Evolutionary conservation across 139 green algal species (phyloP).

Genomic region (Micromonas commoda): DNA sequence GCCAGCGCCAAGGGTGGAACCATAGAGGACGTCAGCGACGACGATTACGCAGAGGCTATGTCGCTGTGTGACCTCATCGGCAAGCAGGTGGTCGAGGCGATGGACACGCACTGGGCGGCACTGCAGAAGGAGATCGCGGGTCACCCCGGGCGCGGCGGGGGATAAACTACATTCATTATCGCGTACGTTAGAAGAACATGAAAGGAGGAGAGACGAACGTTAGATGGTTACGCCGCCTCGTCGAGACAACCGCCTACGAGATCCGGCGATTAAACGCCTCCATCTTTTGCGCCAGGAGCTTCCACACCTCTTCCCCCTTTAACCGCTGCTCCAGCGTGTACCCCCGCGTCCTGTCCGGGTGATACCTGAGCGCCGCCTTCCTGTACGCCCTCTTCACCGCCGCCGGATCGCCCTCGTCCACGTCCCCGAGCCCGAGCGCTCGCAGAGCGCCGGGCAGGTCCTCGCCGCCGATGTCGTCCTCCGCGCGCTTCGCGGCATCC

Average conservation of each 20-base stretch:
- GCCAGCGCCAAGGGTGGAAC: neutral
- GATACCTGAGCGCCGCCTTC: neutral
- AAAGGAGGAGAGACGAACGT: too few species aligned
- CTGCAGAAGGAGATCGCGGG: too few species aligned
- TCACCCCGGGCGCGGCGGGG: too few species aligned
- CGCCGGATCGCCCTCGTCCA: neutral
- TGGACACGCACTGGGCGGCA: too few species aligned
- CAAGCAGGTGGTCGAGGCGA: neutral
- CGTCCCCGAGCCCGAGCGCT: neutral
- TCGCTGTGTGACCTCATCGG: conserved; percentile 18
- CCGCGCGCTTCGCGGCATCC: neutral
- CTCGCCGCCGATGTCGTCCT: neutral
- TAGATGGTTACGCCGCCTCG: too few species aligned
- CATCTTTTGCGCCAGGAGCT: neutral
- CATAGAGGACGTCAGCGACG: conserved; percentile 4
- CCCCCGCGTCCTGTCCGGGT: neutral
- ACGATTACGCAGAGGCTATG: neutral
- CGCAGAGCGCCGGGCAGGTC: neutral
- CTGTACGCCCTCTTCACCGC: neutral
- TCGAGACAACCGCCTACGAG: neutral
- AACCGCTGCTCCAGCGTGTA: neutral
- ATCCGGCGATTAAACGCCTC: neutral
- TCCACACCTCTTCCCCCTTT: neutral
- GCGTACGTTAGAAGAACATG: too few species aligned
- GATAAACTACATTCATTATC: too few species aligned